These are phyloP conservation scores for Pouteria campechiana DNA, from an alignment of 179 eudicot species.

Conservation along the genomic window DNA sequence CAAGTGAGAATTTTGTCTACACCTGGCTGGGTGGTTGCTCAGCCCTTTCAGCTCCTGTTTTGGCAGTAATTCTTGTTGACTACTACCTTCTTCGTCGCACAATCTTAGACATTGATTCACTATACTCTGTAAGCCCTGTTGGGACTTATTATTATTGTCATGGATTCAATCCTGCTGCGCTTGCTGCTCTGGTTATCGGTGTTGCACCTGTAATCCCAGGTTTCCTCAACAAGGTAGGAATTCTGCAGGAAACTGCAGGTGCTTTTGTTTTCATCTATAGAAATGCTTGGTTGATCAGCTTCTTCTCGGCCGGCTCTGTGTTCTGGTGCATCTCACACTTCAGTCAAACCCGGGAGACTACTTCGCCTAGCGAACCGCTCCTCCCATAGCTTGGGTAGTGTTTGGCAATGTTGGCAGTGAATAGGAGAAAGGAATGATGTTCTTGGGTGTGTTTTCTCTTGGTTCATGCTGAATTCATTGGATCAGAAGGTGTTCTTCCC, in stretches of 20 bases:
- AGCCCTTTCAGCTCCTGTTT: constrained; percentile 89
- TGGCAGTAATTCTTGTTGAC: constrained; percentile 67
- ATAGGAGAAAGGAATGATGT: too few relatives aligned
- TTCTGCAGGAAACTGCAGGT: constrained; percentile 31
- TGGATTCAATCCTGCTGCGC: constrained; percentile 74
- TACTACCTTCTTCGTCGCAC: constrained; percentile 53
- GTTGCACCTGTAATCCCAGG: constrained; percentile 87
- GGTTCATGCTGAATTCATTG: too few relatives aligned
- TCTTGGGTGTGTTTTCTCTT: too few relatives aligned
- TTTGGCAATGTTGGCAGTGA: too few relatives aligned
- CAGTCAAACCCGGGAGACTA: constrained; percentile 6
- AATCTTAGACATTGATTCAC: constrained; percentile 33
- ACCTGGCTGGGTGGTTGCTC: constrained; percentile 97
- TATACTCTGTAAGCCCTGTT: constrained; percentile 38
- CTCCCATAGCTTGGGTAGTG: too few relatives aligned
- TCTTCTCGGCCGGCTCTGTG: constrained; percentile 56
- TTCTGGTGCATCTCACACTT: constrained; percentile 43
- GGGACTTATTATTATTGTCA: constrained; percentile 63
- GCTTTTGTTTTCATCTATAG: constrained; percentile 41
- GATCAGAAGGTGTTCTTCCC: too few relatives aligned
- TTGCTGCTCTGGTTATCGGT: constrained; percentile 47
- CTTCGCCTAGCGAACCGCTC: constrained; percentile 8
- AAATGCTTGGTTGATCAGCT: constrained; percentile 95
- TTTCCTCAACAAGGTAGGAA: constrained; percentile 52
- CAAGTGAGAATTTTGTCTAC: constrained; percentile 93